Base-by-base conservation (phyloP, 169 alveolate species). In the Plasmodium coatneyi region DNA sequence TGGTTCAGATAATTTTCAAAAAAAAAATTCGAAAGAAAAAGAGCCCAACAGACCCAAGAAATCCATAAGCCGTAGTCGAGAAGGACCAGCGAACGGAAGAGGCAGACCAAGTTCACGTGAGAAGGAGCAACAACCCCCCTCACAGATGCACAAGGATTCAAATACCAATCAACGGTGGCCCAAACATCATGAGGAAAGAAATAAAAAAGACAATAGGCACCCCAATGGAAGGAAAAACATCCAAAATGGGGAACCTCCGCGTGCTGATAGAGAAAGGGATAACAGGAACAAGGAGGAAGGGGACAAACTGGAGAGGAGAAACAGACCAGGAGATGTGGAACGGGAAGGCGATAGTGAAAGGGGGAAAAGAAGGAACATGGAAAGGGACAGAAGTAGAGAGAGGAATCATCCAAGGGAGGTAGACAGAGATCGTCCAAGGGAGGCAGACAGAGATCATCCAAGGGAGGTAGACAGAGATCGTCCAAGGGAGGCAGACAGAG, bases 401-500 rank as follows among this genome's bases (percentile, higher is more conserved):
- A 81, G 14, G 70, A 22, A 46, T 32, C 39, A 3, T 32, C 39
- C 39, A 32, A 32, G 39, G 39, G 39, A 32, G 39, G 39, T 3
- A 39, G 78, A 49, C 14, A 82, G 80, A 28, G 92, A 70, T 19
- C 66, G 82, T 22, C 82, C 70, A 25, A 41, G 66, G 46, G 82
- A 83, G 14, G 36, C 30, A 71, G 79, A 49, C 16, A 70, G 80
- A 30, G 92, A 82, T 7, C 60, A 82, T 19, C 82, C 66, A 6
- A 82, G 92, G 34, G 46, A 82, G 12, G 39, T 49, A 4, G 92
- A 82, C 5, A 82, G 30, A 28, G 56, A 25, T 16, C 60, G 80
- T 19, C 82, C 66, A 10, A 82, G 80, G 46, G 80, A 49, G 7
- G 71, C 30, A n/a, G 92, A 82, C 12, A 82, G 46, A 9, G 87